Evolutionary conservation across 208 protist genomes (phyloP).

Genomic region (Vickermania spadyakhi): DNA sequence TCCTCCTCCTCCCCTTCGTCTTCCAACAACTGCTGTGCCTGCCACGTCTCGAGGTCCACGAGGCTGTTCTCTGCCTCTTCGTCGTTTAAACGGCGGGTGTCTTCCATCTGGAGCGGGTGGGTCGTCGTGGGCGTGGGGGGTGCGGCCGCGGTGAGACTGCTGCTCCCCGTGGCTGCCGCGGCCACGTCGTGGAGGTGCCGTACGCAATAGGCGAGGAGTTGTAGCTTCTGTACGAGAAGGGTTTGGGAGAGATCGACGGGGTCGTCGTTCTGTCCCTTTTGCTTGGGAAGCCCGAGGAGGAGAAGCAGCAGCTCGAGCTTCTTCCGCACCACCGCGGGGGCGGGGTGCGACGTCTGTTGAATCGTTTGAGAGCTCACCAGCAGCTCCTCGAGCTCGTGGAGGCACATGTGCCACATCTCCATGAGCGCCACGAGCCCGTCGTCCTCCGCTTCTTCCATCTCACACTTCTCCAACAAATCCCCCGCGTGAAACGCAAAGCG

Average conservation of each 20-base stretch:
- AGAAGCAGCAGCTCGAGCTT: slow-evolving; percentile 13
- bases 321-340: slow-evolving; percentile 5
- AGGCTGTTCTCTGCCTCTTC: background rate
- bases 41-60: background rate
- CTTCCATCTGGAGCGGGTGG: background rate
- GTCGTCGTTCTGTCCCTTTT: background rate
- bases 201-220: slow-evolving; percentile 54
- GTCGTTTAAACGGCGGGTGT: background rate
- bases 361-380: background rate
- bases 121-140: background rate
- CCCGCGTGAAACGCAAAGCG: slow-evolving; percentile 47
- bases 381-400: slow-evolving; percentile 22
- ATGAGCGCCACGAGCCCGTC: slow-evolving; percentile 20
- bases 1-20: background rate
- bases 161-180: background rate
- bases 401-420: slow-evolving; percentile 21
- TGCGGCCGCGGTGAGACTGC: background rate
- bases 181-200: slow-evolving; percentile 19
- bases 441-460: slow-evolving; percentile 13
- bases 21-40: background rate
- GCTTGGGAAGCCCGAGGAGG: slow-evolving; percentile 25
- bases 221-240: slow-evolving; percentile 75
- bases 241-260: slow-evolving; percentile 26
- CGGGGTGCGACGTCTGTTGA: slow-evolving; percentile 10
- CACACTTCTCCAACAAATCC: slow-evolving; percentile 3